Conservation (phyloP, 352 stramenopile genomes). For the Globisporangium nunn region DNA sequence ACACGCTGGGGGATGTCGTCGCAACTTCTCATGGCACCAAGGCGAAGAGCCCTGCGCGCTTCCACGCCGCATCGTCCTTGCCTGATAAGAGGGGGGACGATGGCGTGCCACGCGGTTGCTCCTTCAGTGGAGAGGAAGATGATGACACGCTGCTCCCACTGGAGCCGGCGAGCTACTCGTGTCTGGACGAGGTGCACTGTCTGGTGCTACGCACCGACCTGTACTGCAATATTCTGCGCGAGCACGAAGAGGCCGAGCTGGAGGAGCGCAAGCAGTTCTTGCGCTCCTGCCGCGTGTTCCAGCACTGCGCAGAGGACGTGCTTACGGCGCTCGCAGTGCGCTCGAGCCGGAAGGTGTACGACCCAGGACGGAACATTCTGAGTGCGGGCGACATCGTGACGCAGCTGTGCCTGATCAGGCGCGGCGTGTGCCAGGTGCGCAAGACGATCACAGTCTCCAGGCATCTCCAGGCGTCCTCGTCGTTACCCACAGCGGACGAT, state of each 20-base stretch:
- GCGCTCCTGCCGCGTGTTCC: slow-evolving; percentile 53
- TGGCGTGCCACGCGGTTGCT: no score
- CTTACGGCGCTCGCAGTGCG: slow-evolving; percentile 36
- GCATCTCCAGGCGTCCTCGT: not conserved
- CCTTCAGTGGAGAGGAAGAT: not conserved
- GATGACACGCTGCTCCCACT: slow-evolving; percentile 6
- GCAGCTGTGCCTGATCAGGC: slow-evolving; percentile 60
- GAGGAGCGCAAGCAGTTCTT: slow-evolving; percentile 49
- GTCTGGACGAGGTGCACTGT: slow-evolving; percentile 45
- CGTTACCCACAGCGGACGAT: slow-evolving; percentile 8
- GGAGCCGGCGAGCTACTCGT: slow-evolving; percentile 41
- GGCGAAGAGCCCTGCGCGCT: no score
- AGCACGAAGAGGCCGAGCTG: slow-evolving; percentile 35
- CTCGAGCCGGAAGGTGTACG: slow-evolving; percentile 42
- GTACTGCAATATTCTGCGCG: slow-evolving; percentile 42
- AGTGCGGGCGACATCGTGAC: slow-evolving; percentile 49
- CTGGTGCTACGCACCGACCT: slow-evolving; percentile 39
- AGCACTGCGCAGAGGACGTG: slow-evolving; percentile 45
- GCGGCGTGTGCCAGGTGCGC: slow-evolving; percentile 59
- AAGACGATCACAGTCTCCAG: slow-evolving; percentile 38
- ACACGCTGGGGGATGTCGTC: slow-evolving; percentile 15
- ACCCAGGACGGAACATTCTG: slow-evolving; percentile 45
- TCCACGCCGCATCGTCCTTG: no score
- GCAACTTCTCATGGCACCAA: not conserved
- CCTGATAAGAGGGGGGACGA: no score